These are phyloP conservation scores for Volvariella volvacea DNA, from an alignment of 1,284 basidiomycete genomes.

Conservation along the genomic window DNA sequence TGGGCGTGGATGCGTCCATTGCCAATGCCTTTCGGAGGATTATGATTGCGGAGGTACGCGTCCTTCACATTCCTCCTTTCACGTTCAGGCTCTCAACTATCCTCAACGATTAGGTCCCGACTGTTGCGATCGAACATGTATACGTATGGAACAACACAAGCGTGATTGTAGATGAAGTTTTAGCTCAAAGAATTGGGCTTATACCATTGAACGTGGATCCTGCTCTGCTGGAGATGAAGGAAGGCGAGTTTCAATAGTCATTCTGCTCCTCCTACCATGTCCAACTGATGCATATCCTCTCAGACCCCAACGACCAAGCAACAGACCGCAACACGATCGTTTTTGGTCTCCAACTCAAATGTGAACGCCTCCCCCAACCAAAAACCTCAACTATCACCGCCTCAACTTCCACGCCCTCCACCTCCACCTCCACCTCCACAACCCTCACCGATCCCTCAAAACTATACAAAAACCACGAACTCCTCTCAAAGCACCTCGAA, in stretches of 20 bases:
- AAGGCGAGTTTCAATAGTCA: constrained; percentile 26
- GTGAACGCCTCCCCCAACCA: constrained; percentile 53
- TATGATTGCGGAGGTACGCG: constrained; percentile 84
- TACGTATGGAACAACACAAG: constrained; percentile 96
- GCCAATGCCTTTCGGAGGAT: constrained; percentile 93
- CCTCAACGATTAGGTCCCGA: constrained; percentile 64
- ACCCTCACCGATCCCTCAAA: constrained; percentile 47
- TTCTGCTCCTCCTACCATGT: too few species aligned
- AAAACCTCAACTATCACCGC: not conserved
- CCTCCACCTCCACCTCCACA: constrained; percentile 17
- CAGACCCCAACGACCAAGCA: constrained; percentile 45
- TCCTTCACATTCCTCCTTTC: constrained; percentile 7
- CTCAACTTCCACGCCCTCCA: not conserved
- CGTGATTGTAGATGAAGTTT: constrained; percentile 92
- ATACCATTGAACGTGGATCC: constrained; percentile 90
- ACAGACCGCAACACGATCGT: constrained; percentile 93
- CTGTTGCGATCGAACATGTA: constrained; percentile 89
- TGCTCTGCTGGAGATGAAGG: constrained; percentile 44
- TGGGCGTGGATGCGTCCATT: constrained; percentile 94
- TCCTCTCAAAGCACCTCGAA: constrained; percentile 74
- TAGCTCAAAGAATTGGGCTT: constrained; percentile 87
- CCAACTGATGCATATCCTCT: too few species aligned
- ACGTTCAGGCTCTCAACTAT: constrained; percentile 4
- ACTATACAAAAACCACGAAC: constrained; percentile 66
- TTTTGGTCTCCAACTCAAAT: constrained; percentile 73